Base-by-base conservation (phyloP, 257 asterid genomes). In the Gentiana macrophylla region DNA sequence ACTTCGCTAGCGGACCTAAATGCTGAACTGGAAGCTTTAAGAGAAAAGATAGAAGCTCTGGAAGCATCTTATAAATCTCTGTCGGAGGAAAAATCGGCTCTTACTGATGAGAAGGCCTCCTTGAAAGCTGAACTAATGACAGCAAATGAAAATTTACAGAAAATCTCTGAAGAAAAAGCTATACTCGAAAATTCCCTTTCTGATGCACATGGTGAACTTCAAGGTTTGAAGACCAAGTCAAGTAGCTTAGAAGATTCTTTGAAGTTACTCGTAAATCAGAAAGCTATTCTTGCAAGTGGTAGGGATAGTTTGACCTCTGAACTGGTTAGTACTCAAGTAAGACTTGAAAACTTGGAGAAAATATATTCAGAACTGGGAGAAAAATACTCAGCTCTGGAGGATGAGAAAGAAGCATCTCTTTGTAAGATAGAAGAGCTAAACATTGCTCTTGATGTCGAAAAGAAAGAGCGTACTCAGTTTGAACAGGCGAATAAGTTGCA, bases 11-110 rank as follows among this genome's bases (percentile, higher is more conserved):
- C 95, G 3, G 92, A 89, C 70, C 66, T 89, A 66, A 80, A 80
- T 74, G 91, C 79, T 61, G 99, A 89, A 71, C 62, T 92, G 38
- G 94, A 83, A 57, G 87, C 84, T 54, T 82, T 75, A 43, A 86
- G 92, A 77, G 80, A 79, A 61, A 89, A 76, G 72, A 72, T 86
- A 45, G 70, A 72, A 69, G 72, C 73, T 48, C 65, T 92, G 63
- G 97, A 92, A 69, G 74, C 72, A 57, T 74, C 86, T 6, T 83
- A 80, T 70, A 82, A 70, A 56, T 72, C 86, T 61, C 91, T 88
- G 66, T 55, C 70, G 54, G 59, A 61, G 58, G 97, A 92, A 67
- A 92, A 79, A 68, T 81, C 89, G 12, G 60, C 74, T 49, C 84
- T 87, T 72, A 64, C 67, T 41, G 83, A 79, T 60, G 97, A 86